These are phyloP conservation scores for carrot (Daucus carota) DNA, from an alignment of 129 eudicot genomes.

Conservation along the genomic window DNA sequence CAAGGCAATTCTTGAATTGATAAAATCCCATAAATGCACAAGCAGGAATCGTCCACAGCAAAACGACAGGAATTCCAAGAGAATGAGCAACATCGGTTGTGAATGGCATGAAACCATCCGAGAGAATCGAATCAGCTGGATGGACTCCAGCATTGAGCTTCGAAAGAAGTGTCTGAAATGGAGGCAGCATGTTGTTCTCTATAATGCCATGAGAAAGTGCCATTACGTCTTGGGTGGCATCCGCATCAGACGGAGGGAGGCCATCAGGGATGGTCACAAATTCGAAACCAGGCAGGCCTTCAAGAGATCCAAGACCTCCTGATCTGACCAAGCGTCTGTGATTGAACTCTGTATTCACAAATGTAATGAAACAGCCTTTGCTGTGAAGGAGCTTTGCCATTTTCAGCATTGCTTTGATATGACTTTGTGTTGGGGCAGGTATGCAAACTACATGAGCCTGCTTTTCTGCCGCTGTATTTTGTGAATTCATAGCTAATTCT, in stretches of 20 bases:
- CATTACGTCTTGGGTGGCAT: background rate
- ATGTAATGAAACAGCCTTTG: background rate
- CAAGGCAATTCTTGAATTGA: background rate
- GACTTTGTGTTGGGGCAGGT: background rate
- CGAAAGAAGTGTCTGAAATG: background rate
- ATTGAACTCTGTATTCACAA: background rate
- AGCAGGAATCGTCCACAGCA: conserved; percentile 12
- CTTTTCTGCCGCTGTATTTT: background rate
- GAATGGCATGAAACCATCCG: conserved; percentile 12
- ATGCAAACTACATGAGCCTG: conserved; percentile 8
- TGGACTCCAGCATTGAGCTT: background rate
- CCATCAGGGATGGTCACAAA: conserved; percentile 6
- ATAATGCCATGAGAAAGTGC: background rate
- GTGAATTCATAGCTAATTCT: too few species aligned
- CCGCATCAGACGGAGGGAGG: background rate
- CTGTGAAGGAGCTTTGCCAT: background rate
- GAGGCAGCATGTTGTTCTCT: background rate
- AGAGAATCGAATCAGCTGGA: background rate
- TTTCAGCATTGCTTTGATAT: background rate
- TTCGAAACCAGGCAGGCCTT: background rate
- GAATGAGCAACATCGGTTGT: background rate
- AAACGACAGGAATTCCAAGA: background rate
- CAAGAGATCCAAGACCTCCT: background rate
- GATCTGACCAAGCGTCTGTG: background rate
- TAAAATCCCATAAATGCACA: conserved; percentile 14